Evolutionary conservation across 225 moss, liverwort and hornwort species (phyloP).

Genomic region (Rhytidiadelphus loreus): DNA sequence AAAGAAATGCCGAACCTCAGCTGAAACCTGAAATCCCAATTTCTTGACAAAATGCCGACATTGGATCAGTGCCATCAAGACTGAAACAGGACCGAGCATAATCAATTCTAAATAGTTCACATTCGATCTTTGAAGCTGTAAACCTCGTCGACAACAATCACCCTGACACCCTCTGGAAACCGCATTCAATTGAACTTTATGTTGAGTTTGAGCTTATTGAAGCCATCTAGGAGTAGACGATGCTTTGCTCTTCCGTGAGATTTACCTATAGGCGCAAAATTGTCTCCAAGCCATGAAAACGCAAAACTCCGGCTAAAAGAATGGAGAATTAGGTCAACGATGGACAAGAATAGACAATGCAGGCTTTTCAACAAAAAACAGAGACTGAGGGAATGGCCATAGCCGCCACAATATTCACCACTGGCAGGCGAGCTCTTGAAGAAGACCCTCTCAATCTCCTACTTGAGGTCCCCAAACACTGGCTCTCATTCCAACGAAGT

Average conservation of each 20-base stretch:
- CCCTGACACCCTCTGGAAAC: background rate
- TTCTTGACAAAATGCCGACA: background rate
- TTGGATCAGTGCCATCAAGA: background rate
- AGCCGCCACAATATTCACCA: background rate
- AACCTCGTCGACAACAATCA: background rate
- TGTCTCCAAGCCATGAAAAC: background rate
- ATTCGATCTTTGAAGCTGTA: background rate
- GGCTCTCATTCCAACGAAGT: background rate
- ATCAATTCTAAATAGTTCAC: background rate
- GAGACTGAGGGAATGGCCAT: background rate
- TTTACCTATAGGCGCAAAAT: no score
- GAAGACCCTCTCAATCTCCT: slow-evolving; percentile 21
- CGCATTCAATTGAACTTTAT: background rate
- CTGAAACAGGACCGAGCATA: background rate
- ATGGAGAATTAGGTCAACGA: background rate
- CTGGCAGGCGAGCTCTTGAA: background rate
- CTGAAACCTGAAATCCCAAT: background rate
- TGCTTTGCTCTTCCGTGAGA: background rate
- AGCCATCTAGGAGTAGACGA: background rate
- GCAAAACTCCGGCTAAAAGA: background rate
- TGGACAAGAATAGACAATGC: background rate
- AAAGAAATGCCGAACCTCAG: background rate
- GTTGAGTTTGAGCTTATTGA: background rate
- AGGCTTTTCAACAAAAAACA: background rate
- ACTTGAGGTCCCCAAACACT: slow-evolving; percentile 12